These are phyloP conservation scores for Flaveria brownii DNA, from an alignment of 129 eudicot species.

Conservation along the genomic window DNA sequence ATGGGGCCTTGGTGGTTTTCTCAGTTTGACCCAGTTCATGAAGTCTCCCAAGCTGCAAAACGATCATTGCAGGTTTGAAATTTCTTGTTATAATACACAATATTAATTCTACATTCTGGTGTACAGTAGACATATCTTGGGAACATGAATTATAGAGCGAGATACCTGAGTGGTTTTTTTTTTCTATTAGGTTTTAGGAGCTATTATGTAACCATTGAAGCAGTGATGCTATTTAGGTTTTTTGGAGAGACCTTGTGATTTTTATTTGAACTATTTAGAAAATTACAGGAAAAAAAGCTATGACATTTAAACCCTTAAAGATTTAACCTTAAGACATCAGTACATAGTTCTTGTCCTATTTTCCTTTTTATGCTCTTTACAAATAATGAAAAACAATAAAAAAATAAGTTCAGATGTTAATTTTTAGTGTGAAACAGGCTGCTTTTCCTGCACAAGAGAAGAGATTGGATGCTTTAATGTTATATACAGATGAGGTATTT, in stretches of 20 bases:
- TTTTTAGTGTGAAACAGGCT: conserved; percentile 48
- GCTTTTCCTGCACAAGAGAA: conserved; percentile 89
- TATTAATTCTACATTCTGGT: background rate
- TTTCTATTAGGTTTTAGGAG: conserved; percentile 4
- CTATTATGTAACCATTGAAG: background rate
- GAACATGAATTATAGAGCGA: background rate
- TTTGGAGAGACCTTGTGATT: background rate
- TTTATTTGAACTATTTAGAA: background rate
- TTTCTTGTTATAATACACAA: conserved; percentile 20
- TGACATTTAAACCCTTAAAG: conserved; percentile 3
- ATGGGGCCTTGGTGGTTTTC: conserved; percentile 99
- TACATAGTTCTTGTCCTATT: background rate
- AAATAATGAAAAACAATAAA: background rate
- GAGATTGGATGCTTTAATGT: conserved; percentile 80
- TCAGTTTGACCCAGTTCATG: conserved; percentile 83
- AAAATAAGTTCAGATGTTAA: background rate
- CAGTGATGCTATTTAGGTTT: background rate
- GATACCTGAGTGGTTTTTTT: background rate
- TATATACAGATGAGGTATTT: conserved; percentile 72
- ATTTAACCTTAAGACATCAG: background rate
- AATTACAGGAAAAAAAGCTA: background rate
- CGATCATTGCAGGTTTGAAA: conserved; percentile 75
- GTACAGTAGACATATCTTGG: conserved; percentile 1
- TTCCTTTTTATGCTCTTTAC: background rate
- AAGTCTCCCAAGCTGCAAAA: conserved; percentile 97